Conservation (phyloP, 1,284 basidiomycete species). For the Fomitiporia mediterranea region DNA sequence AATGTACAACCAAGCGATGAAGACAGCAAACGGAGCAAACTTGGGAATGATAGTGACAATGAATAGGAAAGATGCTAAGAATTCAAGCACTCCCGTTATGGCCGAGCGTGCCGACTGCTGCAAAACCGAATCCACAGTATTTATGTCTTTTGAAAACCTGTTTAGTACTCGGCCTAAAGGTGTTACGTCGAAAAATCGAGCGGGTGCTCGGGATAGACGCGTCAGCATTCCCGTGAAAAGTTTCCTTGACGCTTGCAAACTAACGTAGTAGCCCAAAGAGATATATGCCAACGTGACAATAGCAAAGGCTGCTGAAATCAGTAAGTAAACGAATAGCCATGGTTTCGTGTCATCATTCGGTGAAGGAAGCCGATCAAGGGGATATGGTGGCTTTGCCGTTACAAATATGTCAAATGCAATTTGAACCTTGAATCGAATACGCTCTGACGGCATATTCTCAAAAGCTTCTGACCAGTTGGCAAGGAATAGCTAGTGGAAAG, state of each 20-base stretch:
- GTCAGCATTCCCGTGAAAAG: conserved; percentile 51
- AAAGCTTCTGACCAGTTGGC: conserved; percentile 64
- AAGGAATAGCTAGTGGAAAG: conserved; percentile 61
- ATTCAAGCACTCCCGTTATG: conserved; percentile 66
- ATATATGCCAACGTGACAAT: conserved; percentile 51
- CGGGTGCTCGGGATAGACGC: conserved; percentile 54
- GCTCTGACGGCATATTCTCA: conserved; percentile 31
- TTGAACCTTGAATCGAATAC: background rate
- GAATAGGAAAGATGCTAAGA: conserved; percentile 55
- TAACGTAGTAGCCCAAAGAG: conserved; percentile 61
- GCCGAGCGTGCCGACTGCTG: conserved; percentile 67
- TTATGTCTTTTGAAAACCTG: conserved; percentile 72
- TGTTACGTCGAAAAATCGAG: conserved; percentile 31
- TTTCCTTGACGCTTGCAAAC: conserved; percentile 57
- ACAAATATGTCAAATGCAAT: conserved; percentile 29
- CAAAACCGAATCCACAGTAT: conserved; percentile 72
- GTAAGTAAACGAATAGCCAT: conserved; percentile 63
- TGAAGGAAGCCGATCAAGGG: conserved; percentile 42
- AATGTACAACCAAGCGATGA: conserved; percentile 62
- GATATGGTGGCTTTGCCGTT: conserved; percentile 29
- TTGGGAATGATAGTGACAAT: conserved; percentile 59
- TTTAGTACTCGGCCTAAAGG: conserved; percentile 52
- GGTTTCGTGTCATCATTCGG: conserved; percentile 55
- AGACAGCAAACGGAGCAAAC: conserved; percentile 66
- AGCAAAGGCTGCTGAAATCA: conserved; percentile 54